These are phyloP conservation scores for Phialophora chinensis DNA, from an alignment of 2,329 filamentous ascomycete genomes.

Conservation along the genomic window DNA sequence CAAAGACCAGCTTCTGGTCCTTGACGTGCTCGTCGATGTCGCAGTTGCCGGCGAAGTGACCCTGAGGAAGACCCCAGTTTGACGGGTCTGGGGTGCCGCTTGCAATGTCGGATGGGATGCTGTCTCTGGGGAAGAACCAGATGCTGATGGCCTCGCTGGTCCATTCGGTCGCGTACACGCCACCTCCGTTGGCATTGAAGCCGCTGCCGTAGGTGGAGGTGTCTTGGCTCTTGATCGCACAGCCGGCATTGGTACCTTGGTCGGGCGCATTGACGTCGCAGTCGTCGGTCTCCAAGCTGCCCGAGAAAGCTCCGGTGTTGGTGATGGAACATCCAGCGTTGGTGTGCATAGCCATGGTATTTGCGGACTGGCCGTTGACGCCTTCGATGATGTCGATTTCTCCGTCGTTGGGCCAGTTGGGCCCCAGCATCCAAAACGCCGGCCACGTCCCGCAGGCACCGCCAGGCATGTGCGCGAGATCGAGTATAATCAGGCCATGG, in stretches of 20 bases:
- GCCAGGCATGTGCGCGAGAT: slow-evolving; percentile 76
- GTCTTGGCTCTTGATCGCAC: slow-evolving; percentile 60
- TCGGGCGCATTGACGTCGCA: slow-evolving; percentile 60
- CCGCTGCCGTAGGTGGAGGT: slow-evolving; percentile 67
- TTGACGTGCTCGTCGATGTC: slow-evolving; percentile 73
- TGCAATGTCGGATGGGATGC: slow-evolving; percentile 68
- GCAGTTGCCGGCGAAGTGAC: slow-evolving; percentile 73
- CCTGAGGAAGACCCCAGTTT: slow-evolving; percentile 71
- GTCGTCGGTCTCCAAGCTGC: slow-evolving; percentile 58
- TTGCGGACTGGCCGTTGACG: slow-evolving; percentile 66
- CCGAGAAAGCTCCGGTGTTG: slow-evolving; percentile 53
- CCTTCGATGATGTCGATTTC: slow-evolving; percentile 78
- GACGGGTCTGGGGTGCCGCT: slow-evolving; percentile 67
- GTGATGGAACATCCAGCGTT: slow-evolving; percentile 63
- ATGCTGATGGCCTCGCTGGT: slow-evolving; percentile 72
- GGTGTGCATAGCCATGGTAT: slow-evolving; percentile 73
- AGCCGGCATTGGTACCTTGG: slow-evolving; percentile 62
- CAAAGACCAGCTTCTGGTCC: slow-evolving; percentile 76
- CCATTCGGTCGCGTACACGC: slow-evolving; percentile 79
- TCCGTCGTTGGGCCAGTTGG: slow-evolving; percentile 66
- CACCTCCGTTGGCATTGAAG: slow-evolving; percentile 73
- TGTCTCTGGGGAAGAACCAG: slow-evolving; percentile 77
- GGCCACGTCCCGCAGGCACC: slow-evolving; percentile 77
- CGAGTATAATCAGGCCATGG: slow-evolving; percentile 72
- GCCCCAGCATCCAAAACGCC: slow-evolving; percentile 63